Percentiles rank a stretch among this genome's conserved stretches.
Conservation (phyloP, 805 yeast genomes). For the Cyberlindnera bimundalis region DNA sequence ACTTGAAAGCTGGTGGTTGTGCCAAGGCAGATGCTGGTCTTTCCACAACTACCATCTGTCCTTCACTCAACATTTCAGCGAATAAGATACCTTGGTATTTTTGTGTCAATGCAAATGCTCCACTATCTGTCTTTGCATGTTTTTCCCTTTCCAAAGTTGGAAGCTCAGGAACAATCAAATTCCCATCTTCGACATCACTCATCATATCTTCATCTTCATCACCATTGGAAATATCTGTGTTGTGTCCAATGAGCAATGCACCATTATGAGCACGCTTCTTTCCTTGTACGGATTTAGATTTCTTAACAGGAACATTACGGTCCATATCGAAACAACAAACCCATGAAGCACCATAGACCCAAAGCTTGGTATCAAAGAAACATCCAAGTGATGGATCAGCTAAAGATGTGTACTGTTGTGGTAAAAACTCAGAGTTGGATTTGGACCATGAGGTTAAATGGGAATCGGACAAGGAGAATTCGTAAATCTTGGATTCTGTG, state of each 20-base stretch:
- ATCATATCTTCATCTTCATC: conserved; percentile 19
- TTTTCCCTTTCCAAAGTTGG: conserved; percentile 27
- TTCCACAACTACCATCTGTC: conserved; percentile 62
- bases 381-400: conserved; percentile 74
- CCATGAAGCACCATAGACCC: conserved; percentile 92
- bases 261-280: conserved; percentile 42
- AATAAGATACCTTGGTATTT: conserved; percentile 74
- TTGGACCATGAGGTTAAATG: conserved; percentile 75
- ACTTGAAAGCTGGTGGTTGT: conserved; percentile 60
- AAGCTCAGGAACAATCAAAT: conserved; percentile 26
- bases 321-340: conserved; percentile 67
- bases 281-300: conserved; percentile 23
- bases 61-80: conserved; percentile 33
- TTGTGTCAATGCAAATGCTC: conserved; percentile 68
- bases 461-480: conserved; percentile 45
- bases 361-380: conserved; percentile 50
- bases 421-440: conserved; percentile 69
- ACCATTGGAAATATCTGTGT: conserved; percentile 32
- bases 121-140: conserved; percentile 25
- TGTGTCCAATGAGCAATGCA: conserved; percentile 36
- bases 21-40: conserved; percentile 61
- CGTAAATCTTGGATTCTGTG: conserved; percentile 71
- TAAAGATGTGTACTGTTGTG: conserved; percentile 53
- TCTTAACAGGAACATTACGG: conserved; percentile 47
- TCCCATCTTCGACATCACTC: conserved; percentile 25